Base-by-base conservation (phyloP, 495 filamentous ascomycete genomes). In the Talaromyces trachyspermus region DNA sequence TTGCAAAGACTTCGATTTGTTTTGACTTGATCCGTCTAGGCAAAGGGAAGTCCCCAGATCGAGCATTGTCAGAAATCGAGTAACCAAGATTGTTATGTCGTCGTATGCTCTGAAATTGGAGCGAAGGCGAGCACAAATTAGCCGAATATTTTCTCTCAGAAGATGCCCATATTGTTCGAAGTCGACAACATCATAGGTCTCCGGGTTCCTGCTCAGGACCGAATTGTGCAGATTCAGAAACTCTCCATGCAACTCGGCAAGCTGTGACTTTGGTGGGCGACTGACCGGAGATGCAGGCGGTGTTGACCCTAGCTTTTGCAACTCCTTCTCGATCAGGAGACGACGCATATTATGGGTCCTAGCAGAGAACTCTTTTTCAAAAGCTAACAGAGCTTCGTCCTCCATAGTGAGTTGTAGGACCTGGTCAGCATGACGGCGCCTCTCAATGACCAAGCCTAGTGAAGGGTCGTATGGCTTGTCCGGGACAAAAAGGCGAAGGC, bases 381-480 rank as follows among this genome's bases (percentile, higher is more conserved):
- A 92, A 1, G 65, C 50, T 37, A 70, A 67, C 17, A 95, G 67
- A 2, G 80, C 78, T 15, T 74, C 50, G 5, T 86, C 71, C 52
- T 83, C 81, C 0, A 61, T 52, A 17, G 70, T 58, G 11, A 95
- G 55, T 24, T 73, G 70, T 6, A 54, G 48, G 24, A 72, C 73
- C 2, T 82, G 64, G 43, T 79, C 70, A 2, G 71, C 52, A 49
- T 92, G 78, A 14, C 83, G 74, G 49, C 81, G 72, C 24, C 80
- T 74, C 53, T 89, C 80, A 4, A 97, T 68, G 30, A 83, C 75
- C n/a, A 84, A 73, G 46, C 78, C 76, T 46, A 90, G 69, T 19
- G 90, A 87, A 10, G 92, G 92, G 60, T 99, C 92, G 49, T 86
- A 91, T 2, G 84, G 75, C 56, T 80, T 80, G 59, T 95, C 83